Evolutionary conservation across 345 rosid species (phyloP), one percentile per base, ranked within the genome.

Genomic region (Pugionium dolabratum): DNA sequence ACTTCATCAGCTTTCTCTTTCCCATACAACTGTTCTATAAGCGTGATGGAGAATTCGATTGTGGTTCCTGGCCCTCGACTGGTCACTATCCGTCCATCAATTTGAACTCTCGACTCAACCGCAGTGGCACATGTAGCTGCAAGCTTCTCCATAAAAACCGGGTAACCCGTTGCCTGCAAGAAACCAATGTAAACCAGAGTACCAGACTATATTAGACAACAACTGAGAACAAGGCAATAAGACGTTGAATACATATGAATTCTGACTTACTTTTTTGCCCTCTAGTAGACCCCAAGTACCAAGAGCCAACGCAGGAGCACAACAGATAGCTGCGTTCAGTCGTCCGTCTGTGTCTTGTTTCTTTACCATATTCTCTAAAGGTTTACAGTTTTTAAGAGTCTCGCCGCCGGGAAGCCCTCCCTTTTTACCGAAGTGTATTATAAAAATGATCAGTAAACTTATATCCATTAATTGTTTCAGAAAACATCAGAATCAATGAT

Each of bases 381-480:
- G 75, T 46, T 62, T 84, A 75, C 84, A 93, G 61, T 84, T 77
- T 66, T 88, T 83, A 48, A 93, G 86, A 70, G 82, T 86, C 34
- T 86, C 65, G 28, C 95, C 97, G 10, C 99, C 97, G 0, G 97
- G 97, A 81, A 90, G 80, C 58, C 99, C 99, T 69, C 97, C 99
- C 97, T 93, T 51, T 43, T 5, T 18, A 54, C 50, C 66, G 26
- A 18, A 18, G 18, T 18, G 18, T 18, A 18, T 18, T 18, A 18
- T 18, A 18, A 18, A 18, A 18, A 18, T 18, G 18, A 18, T 18
- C 18, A 18, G 18, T 18, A 18, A 18, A 18, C 18, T 18, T 18
- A 18, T 18, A 18, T 18, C 18, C 18, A 18, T 53, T 1, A 52
- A 11, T 2, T 28, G 6, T 41, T 35, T 44, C n/a, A 59, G 2